These are phyloP conservation scores for Ustilago nuda DNA, from an alignment of 1,284 basidiomycete genomes.

Conservation along the genomic window DNA sequence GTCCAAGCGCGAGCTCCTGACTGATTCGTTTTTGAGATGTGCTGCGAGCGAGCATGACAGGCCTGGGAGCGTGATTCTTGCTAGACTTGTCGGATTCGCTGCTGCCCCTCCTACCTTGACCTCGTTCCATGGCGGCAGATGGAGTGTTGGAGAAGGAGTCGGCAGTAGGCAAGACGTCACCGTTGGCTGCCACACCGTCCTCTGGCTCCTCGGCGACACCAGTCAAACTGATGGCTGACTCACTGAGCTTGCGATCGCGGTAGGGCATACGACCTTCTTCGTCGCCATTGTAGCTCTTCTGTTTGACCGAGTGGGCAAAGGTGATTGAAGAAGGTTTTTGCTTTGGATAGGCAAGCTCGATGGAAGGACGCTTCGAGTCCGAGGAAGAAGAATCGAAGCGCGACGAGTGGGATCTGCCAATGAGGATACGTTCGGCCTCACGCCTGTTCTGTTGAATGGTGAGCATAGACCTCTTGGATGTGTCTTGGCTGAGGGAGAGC, in stretches of 20 bases:
- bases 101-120: conserved; percentile 39
- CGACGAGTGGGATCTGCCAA: conserved; percentile 25
- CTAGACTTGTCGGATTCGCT: conserved; percentile 49
- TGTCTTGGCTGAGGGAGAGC: conserved; percentile 29
- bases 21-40: conserved; percentile 61
- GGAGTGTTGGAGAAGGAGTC: conserved; percentile 24
- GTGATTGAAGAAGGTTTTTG: conserved; percentile 47
- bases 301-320: conserved; percentile 54
- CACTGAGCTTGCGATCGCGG: conserved; percentile 61
- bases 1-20: conserved; percentile 55
- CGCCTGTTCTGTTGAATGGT: conserved; percentile 43
- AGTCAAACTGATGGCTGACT: conserved; percentile 60
- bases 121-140: conserved; percentile 14
- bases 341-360: conserved; percentile 24
- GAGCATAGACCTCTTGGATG: conserved; percentile 27
- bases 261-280: conserved; percentile 55
- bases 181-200: conserved; percentile 21
- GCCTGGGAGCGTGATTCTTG: conserved; percentile 19
- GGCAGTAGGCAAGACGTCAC: conserved; percentile 14
- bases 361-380: conserved; percentile 32
- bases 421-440: conserved; percentile 53
- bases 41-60: conserved; percentile 41
- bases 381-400: conserved; percentile 9
- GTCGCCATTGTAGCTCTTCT: conserved; percentile 42
- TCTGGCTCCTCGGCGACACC: conserved; percentile 60